Percentiles rank a stretch among this genome's conserved stretches.
phyloP scores from a whole-genome alignment of 2,329 filamentous ascomycete species.

The Chrysoporthe puriensis region DNA sequence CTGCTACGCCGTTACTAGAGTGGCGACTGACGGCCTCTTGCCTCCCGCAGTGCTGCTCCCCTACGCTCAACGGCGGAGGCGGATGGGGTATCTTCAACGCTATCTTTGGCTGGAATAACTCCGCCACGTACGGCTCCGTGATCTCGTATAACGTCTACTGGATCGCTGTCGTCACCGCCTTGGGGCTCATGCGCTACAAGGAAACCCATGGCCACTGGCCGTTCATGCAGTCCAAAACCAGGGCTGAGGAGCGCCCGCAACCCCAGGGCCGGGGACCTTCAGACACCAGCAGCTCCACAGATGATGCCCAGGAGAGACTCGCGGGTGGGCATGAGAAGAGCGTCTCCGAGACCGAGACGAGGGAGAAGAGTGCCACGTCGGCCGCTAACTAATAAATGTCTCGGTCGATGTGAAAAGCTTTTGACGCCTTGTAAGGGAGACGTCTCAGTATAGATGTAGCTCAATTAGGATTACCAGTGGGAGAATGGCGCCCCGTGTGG shows the following conservation, averaged over 20 bases:
- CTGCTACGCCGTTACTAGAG: conserved; percentile 14
- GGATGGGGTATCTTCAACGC: conserved; percentile 77
- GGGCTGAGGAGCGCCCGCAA: neutral
- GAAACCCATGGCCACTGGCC: conserved; percentile 41
- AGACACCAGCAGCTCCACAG: neutral
- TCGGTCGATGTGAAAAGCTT: neutral
- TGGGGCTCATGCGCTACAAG: conserved; percentile 57
- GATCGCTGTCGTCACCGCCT: conserved; percentile 61
- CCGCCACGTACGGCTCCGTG: conserved; percentile 69
- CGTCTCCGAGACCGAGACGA: neutral
- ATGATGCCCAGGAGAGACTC: neutral
- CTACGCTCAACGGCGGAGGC: conserved; percentile 64
- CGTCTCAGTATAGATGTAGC: neutral
- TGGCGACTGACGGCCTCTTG: conserved; percentile 19
- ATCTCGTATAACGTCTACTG: conserved; percentile 72
- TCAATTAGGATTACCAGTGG: neutral
- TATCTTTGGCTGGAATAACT: conserved; percentile 71
- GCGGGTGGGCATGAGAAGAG: neutral
- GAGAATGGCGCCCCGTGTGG: too few species aligned
- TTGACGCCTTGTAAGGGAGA: neutral
- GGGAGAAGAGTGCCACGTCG: neutral
- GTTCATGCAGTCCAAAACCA: conserved; percentile 19
- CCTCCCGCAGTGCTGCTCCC: conserved; percentile 65
- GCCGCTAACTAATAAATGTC: neutral
- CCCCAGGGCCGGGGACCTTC: neutral